Base-by-base conservation (phyloP, 306 rosid genomes). In the Luffa acutangula region DNA sequence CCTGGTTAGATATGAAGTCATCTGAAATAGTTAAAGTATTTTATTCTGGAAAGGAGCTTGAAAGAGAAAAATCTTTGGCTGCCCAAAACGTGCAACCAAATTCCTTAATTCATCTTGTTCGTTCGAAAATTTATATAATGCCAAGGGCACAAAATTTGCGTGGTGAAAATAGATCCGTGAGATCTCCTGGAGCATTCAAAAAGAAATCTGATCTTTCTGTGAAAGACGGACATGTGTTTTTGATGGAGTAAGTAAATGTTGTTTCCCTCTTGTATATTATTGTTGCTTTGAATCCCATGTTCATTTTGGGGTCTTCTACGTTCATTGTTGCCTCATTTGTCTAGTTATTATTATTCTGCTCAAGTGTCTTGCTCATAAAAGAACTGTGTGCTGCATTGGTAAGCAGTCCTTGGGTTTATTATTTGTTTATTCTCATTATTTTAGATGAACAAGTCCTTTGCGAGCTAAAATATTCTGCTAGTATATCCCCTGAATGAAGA, bases 101-200 rank as follows among this genome's bases (percentile, higher is more conserved):
- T 81, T 91, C 97, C 86, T 82, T 94, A 87, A 85, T 94, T 86
- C 98, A 94, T 88, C 92, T 94, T 87, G 98, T 91, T 83, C 97
- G 98, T 78, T 85, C 98, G 64, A 91, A 84, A 84, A 85, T 94
- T 84, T 83, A 89, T 80, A 82, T 92, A 86, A 83, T 90, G 92
- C 92, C 94, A 48, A 84, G 85, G 85, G 93, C 97, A 66, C 98
- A 92, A 79, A 86, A 85, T 86, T 86, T 92, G 85, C 98, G 96
- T 74, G 92, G 97, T 74, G 98, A 92, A 80, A 91, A 91, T 76
- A 94, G 90, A 79, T 91, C 97, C 37, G 79, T 94, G 79, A 94
- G 97, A 78, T 97, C 97, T 73, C 97, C 98, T 20, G 97, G 98
- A 82, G 98, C 98, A 81, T 94, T 94, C 86, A 94, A 94, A 90